Evolutionary conservation across 306 rosid species (phyloP).

Genomic region (Prunus persica): Prunus_persica_NCBIv2 NC_034015.1:15293501-15294000

Average conservation of each 20-base stretch:
- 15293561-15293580: conserved; percentile 27
- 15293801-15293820: no score
- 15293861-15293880: neutral
- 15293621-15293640: neutral
- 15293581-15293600: conserved; percentile 33
- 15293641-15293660: conserved; percentile 31
- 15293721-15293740: neutral
- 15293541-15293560: conserved; percentile 30
- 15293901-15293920: conserved; percentile 21
- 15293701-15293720: conserved; percentile 27
- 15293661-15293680: conserved; percentile 27
- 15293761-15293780: no score
- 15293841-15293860: no score
- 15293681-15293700: neutral
- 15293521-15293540: conserved; percentile 25
- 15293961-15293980: conserved; percentile 29
- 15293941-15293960: conserved; percentile 25
- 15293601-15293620: conserved; percentile 12
- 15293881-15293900: conserved; percentile 31
- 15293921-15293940: conserved; percentile 25
- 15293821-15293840: no score
- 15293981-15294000: conserved; percentile 31
- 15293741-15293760: no score
- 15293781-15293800: no score
- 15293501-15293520: neutral